phyloP scores from a whole-genome alignment of 2,329 filamentous ascomycete species.

The Ascochyta koolunga region DNA sequence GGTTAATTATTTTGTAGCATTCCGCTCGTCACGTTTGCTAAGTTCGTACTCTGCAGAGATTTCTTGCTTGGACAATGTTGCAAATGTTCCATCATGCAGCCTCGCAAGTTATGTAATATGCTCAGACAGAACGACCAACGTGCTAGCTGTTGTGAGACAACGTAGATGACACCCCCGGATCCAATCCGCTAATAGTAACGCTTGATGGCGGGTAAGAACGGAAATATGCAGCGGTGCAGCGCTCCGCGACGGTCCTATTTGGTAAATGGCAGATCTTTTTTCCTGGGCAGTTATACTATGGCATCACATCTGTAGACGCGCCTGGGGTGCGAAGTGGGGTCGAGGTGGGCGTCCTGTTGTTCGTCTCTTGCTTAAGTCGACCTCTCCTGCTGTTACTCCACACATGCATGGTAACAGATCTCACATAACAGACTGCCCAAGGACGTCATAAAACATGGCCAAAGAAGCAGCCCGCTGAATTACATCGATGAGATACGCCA shows the following conservation, averaged over 20 bases:
- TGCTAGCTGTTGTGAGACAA: no score
- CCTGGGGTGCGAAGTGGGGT: conserved; percentile 14
- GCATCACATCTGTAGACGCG: conserved; percentile 8
- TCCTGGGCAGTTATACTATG: neutral
- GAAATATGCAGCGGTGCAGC: no score
- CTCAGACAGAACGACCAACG: no score
- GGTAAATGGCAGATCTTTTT: neutral
- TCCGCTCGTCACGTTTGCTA: no score
- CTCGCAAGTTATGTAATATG: no score
- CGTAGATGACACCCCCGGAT: no score
- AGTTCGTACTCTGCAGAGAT: no score
- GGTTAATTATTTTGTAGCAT: no score
- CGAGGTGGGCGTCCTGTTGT: conserved; percentile 5
- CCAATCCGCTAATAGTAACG: no score
- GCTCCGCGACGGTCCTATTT: neutral
- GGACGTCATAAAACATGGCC: neutral
- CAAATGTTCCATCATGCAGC: no score
- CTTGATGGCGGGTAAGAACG: no score
- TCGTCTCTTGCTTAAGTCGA: conserved; percentile 11
- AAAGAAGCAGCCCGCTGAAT: neutral
- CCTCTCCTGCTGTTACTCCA: conserved; percentile 1
- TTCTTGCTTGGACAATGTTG: no score
- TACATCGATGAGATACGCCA: neutral
- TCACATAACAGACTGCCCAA: neutral
- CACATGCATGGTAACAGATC: neutral